phyloP scores from a whole-genome alignment of 768 basidiomycete species.

The Auriscalpium vulgare region DNA sequence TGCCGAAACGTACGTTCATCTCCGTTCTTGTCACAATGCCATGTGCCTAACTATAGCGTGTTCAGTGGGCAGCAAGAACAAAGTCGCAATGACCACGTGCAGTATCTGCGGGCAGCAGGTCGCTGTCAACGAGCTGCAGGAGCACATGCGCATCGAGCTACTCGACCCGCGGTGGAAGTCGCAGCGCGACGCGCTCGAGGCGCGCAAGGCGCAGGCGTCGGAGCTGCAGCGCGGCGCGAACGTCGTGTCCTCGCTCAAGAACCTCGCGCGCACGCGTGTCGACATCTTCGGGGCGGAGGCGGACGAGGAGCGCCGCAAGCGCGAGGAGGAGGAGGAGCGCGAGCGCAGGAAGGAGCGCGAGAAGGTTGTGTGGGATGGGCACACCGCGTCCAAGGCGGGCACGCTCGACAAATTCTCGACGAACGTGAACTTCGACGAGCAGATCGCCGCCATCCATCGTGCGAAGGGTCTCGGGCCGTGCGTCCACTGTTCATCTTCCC shows the following conservation, averaged over 20 bases:
- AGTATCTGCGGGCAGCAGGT: slow-evolving; percentile 94
- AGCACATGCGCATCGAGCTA: slow-evolving; percentile 97
- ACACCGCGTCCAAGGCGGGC: slow-evolving; percentile 87
- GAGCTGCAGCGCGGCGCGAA: slow-evolving; percentile 88
- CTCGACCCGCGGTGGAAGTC: slow-evolving; percentile 98
- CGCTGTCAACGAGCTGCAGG: slow-evolving; percentile 89
- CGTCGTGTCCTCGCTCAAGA: slow-evolving; percentile 87
- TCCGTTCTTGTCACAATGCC: background rate
- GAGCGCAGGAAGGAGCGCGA: slow-evolving; percentile 82
- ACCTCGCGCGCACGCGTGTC: slow-evolving; percentile 90
- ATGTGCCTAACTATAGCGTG: slow-evolving; percentile 3
- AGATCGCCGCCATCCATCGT: slow-evolving; percentile 94
- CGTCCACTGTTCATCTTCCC: slow-evolving; percentile 25
- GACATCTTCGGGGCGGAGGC: slow-evolving; percentile 95
- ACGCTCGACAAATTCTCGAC: slow-evolving; percentile 91
- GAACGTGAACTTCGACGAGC: slow-evolving; percentile 93
- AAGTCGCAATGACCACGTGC: slow-evolving; percentile 77
- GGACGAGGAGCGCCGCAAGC: slow-evolving; percentile 84
- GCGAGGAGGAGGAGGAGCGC: slow-evolving; percentile 80
- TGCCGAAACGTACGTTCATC: slow-evolving; percentile 70
- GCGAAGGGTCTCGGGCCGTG: slow-evolving; percentile 86
- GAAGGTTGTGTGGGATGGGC: slow-evolving; percentile 98
- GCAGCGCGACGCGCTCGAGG: slow-evolving; percentile 82
- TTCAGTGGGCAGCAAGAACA: slow-evolving; percentile 62
- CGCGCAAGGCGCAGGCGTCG: slow-evolving; percentile 82